Evolutionary conservation across 1,284 basidiomycete genomes (phyloP), one percentile per base, ranked within the genome.

Genomic region (Grifola frondosa): DNA sequence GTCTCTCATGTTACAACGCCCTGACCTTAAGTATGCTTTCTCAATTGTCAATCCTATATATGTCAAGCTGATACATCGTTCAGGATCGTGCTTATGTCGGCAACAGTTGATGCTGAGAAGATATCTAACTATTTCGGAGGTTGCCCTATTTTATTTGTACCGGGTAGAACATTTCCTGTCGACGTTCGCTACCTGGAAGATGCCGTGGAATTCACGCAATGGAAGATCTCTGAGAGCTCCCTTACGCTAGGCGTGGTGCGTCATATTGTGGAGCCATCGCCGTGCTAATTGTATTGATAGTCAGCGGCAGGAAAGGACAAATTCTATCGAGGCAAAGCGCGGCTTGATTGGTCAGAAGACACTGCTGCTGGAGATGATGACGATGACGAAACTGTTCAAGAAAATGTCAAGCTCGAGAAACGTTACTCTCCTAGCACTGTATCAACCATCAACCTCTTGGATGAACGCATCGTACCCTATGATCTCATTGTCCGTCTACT

Each of bases 91-190:
- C 77, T 99, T 42, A 99, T 99, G 97, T 97, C 94, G 19, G 97
- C 97, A 0, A 99, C 97, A 0, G 76, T 98, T 22, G 93, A 99
- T 59, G 89, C 92, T 0, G 88, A 95, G 48, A 96, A 97, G 67
- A 86, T 99, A 39, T 91, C 94, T n/a, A 70, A 68, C 17, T 99
- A 91, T 67, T 98, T 99, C 61, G 91, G 88, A 16, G 84, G 84
- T 20, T 97, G 95, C 61, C 93, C 94, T 0, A 83, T 85, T 20
- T 72, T 97, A 33, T 81, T 82, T 50, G 91, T 99, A 13, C 96
- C 96, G 7, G 97, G 97, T 2, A 80, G 97, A n/a, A 98, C 95
- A 0, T 99, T 93, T 71, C 96, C 97, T 8, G 97, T 99, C 10
- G 84, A 91, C 36, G 77, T 90, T 15, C 76, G 80, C 36, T 99